Evolutionary conservation across 176 grass and related monocot species (phyloP), one percentile per base, ranked within the genome.

Genomic region (Phyllostachys edulis): DNA sequence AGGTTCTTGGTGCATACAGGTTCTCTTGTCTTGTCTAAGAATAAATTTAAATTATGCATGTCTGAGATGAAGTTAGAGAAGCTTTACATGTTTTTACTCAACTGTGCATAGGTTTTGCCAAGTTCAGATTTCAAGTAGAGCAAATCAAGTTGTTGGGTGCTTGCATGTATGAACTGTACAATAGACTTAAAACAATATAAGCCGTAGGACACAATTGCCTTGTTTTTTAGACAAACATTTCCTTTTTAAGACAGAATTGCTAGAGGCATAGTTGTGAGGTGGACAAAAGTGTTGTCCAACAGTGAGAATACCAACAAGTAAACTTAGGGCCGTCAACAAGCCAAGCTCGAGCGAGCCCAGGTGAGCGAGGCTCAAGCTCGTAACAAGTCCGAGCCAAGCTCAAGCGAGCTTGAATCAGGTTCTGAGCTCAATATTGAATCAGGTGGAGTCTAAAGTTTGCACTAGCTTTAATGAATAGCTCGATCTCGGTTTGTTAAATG

Each of bases 31-130:
- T 38, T 66, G 57, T 47, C 44, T 20, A 63, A 13, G 41, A 65
- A 20, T n/a, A 76, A 56, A 18, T 56, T 67, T 60, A 60, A 7
- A 40, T 39, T 80, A 80, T 80, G 77, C 46, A 39, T 51, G 45
- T 52, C 29, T 80, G 18, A 67, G 45, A 21, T 51, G 24, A 80
- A 69, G 10, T 76, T 36, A 56, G 45, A 84, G 50, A 44, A 57
- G 40, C 6, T 12, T 59, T 52, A 69, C 7, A 20, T 34, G 39
- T 26, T 77, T 55, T 69, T 38, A 24, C 51, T n/a, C 38, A 23
- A 67, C 26, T 26, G 52, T 45, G 46, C 16, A 64, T 52, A 11
- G 5, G 21, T 41, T 75, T 63, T 75, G 4, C 62, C 38, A 67
- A 38, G 37, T 40, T 55, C 0, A 67, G 32, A 50, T 71, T 70